Percentiles rank a stretch among this genome's conserved stretches.
Evolutionary conservation across 176 grass and related monocot species (phyloP).

Genomic region (Carex myosuroides): DNA sequence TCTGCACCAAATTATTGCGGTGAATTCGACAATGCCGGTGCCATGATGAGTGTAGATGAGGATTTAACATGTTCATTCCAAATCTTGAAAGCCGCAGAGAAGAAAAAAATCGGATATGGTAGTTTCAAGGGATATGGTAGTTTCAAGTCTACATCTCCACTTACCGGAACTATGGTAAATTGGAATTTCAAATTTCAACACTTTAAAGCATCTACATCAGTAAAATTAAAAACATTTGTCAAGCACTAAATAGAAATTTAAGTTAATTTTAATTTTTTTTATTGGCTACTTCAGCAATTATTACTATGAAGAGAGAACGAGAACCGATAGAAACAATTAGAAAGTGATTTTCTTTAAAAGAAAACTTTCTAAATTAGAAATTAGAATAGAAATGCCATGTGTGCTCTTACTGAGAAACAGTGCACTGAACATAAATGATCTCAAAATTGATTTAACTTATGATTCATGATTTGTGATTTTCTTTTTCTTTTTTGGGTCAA

Average conservation of each 20-base stretch:
- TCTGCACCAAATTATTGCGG: constrained; percentile 24
- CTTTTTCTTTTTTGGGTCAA: neutral
- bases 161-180: constrained; percentile 5
- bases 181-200: neutral
- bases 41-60: constrained; percentile 20
- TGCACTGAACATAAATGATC: neutral
- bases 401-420: neutral
- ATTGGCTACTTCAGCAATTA: no score
- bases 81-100: constrained; percentile 12
- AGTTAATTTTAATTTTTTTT: no score
- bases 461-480: neutral
- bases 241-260: no score
- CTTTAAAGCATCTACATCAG: no score
- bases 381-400: no score
- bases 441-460: neutral
- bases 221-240: no score
- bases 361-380: no score
- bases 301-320: no score
- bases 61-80: constrained; percentile 19
- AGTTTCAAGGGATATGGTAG: constrained; percentile 9
- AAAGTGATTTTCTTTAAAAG: no score
- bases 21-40: constrained; percentile 20
- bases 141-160: constrained; percentile 6
- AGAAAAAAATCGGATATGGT: constrained; percentile 3
- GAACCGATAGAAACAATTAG: no score